Evolutionary conservation across 2,329 filamentous ascomycete species (phyloP).

Genomic region (Hirsutella minnesotensis): DNA sequence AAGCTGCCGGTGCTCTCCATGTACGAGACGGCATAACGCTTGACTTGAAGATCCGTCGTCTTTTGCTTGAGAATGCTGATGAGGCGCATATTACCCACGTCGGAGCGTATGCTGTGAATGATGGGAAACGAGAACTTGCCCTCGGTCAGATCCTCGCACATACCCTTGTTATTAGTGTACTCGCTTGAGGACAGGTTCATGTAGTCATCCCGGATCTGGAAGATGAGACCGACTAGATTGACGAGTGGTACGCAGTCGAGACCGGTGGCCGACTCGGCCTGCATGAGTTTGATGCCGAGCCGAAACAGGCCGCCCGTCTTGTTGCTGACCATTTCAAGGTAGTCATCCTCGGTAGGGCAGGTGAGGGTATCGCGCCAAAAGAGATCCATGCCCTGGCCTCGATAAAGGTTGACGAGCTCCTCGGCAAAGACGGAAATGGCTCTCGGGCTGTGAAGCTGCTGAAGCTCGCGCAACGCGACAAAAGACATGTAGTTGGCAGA

Average conservation of each 20-base stretch:
- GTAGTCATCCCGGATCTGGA: constrained; percentile 90
- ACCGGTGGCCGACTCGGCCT: constrained; percentile 50
- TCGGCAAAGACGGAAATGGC: constrained; percentile 65
- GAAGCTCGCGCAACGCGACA: constrained; percentile 61
- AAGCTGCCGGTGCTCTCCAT: constrained; percentile 90
- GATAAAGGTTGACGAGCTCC: constrained; percentile 73
- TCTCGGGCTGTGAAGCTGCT: constrained; percentile 55
- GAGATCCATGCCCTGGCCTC: constrained; percentile 83
- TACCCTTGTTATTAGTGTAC: constrained; percentile 81
- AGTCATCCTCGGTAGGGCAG: constrained; percentile 77
- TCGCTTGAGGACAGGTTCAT: constrained; percentile 66
- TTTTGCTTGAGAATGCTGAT: constrained; percentile 90
- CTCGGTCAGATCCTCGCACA: constrained; percentile 92
- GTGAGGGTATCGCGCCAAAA: constrained; percentile 81
- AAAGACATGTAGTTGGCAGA: constrained; percentile 87
- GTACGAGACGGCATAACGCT: constrained; percentile 79
- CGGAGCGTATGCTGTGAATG: constrained; percentile 79
- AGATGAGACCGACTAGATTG: constrained; percentile 74
- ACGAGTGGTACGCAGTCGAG: constrained; percentile 72
- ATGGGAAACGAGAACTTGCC: constrained; percentile 96
- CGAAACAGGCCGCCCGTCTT: constrained; percentile 84
- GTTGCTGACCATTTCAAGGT: constrained; percentile 88
- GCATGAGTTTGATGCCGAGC: constrained; percentile 78
- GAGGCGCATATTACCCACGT: constrained; percentile 64
- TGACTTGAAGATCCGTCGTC: constrained; percentile 75